Percentiles rank a stretch among this genome's conserved stretches.
phyloP scores from a whole-genome alignment of 2,329 filamentous ascomycete genomes.

The Penicillium thymicola region DNA sequence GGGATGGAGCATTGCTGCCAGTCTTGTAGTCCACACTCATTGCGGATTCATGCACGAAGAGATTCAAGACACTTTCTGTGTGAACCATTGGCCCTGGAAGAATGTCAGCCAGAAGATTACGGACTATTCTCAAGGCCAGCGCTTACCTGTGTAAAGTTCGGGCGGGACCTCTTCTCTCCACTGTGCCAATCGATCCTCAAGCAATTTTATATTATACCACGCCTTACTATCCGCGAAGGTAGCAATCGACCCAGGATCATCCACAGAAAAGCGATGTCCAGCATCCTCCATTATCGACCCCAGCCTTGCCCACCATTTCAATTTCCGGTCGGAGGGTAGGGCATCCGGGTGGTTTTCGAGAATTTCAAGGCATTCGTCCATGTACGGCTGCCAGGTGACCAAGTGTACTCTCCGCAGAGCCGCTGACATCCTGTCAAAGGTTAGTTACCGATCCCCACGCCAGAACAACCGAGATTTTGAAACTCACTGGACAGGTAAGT shows the following conservation, averaged over 20 bases:
- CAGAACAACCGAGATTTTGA: not conserved
- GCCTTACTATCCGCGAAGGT: constrained; percentile 61
- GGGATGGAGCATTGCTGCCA: constrained; percentile 35
- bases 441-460: not conserved
- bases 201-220: constrained; percentile 61
- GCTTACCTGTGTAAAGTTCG: constrained; percentile 57
- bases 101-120: constrained; percentile 1
- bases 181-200: constrained; percentile 62
- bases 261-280: constrained; percentile 62
- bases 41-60: constrained; percentile 74
- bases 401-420: constrained; percentile 58
- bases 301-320: constrained; percentile 58
- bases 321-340: constrained; percentile 53
- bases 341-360: constrained; percentile 56
- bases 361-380: constrained; percentile 60
- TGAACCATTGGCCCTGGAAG: constrained; percentile 58
- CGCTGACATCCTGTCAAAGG: constrained; percentile 51
- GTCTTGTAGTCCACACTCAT: constrained; percentile 60
- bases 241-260: constrained; percentile 56
- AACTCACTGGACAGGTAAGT: constrained; percentile 54
- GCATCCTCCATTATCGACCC: constrained; percentile 67
- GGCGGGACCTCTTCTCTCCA: constrained; percentile 56
- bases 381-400: constrained; percentile 60
- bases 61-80: constrained; percentile 61
- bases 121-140: not conserved